Base-by-base conservation (phyloP, 768 basidiomycete species). In the Peribolospora baueri region DNA sequence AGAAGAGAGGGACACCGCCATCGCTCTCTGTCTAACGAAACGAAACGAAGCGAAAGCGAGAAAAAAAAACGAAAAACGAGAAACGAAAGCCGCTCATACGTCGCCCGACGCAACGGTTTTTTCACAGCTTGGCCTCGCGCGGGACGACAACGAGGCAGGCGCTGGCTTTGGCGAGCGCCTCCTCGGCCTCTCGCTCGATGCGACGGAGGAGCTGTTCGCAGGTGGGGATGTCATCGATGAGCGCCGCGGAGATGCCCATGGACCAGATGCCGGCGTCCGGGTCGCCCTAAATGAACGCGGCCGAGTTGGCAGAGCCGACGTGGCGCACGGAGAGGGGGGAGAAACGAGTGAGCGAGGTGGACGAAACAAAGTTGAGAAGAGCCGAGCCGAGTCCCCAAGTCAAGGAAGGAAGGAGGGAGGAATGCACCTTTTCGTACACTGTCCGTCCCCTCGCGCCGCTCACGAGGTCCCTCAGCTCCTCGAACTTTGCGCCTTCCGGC, bases 211-310 rank as follows among this genome's bases (percentile, higher is more conserved):
- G 68, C 53, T 72, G 81, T 55, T 79, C 72, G 68, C 85, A 90
- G 1, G 80, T 82, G 10, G 84, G 84, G 47, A 84, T 77, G 64
- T 91, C 85, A 45, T 81, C 72, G 64, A 91, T 86, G 57, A 71
- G 58, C 0, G 69, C 70, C 46, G 70, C 59, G 14, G 65, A 59
- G 50, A 69, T 66, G 25, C 66, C 66, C 1, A 64, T 65, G 36
- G 46, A 75, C 88, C 88, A 91, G 50, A 91, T 80, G 4, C 88
- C 90, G 61, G 79, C 77, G 59, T 95, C 84, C 0, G 76, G 70
- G 62, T 93, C 88, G 6, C 90, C 88, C 2, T 85, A 88, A 3
- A 87, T 84, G 49, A 73, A 57, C 54, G 13, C 36, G 42, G 13
- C n/a, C n/a, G 47, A 25, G 8, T n/a, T 37, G 46, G 36, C 11